Base-by-base conservation (phyloP, 31 red algal genomes). In the Asparagopsis taxiformis region DNA sequence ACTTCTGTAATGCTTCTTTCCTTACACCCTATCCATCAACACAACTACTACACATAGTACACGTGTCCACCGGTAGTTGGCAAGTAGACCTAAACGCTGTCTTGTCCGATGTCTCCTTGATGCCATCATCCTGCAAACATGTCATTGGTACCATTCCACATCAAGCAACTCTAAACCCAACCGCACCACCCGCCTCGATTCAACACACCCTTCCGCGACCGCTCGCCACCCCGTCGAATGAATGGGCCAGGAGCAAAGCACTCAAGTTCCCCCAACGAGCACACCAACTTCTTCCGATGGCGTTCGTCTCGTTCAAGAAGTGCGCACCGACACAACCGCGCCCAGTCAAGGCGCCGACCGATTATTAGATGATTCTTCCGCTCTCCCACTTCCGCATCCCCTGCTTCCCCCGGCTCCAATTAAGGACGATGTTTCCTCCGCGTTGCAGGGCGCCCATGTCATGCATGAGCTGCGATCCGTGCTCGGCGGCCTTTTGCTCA, bases 201-300 rank as follows among this genome's bases (percentile, higher is more conserved):
- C n/a, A n/a, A n/a, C n/a, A n/a, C n/a, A n/a, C n/a, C n/a, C n/a
- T n/a, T n/a, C n/a, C n/a, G n/a, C n/a, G n/a, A n/a, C n/a, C n/a
- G n/a, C n/a, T n/a, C n/a, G n/a, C n/a, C n/a, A n/a, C n/a, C n/a
- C n/a, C n/a, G 34, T 56, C 65, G 78, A 48, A 82, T 82, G 78
- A 82, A 84, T 84, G 79, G 79, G 79, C 46, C 79, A 84, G 65
- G 79, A 84, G 68, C 79, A 84, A 65, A 84, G 79, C 58, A 35
- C 46, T 63, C 57, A 73, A n/a, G 36, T 54, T 20, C 17, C 28
- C 43, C 15, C 6, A 41, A 21, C 53, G 28, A 55, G 57, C 53
- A 15, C 62, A 62, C 22, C 65, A 58, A 32, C 55, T 31, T 20
- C 21, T 11, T 23, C 54, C 34, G 43, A 51, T 24, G 65, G 79